A percentile compares a stretch with the other conserved stretches of the same genome.
Evolutionary conservation across 192 early-diverging fungal species (phyloP).

Genomic region (Coemansia reversa): DNA sequence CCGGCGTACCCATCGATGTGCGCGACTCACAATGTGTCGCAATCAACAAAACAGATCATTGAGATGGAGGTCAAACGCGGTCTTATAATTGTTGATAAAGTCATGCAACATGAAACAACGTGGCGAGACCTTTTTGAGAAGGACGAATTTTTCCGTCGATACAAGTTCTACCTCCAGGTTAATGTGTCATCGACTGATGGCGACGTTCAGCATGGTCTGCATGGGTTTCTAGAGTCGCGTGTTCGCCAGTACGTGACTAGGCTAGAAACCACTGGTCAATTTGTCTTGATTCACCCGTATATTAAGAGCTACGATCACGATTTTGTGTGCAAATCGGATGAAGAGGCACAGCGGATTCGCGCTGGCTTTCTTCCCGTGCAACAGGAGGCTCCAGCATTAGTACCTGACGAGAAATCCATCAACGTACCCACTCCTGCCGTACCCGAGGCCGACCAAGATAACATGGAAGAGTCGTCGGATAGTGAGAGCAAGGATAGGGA

Average conservation of each 20-base stretch:
- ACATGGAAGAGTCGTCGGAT: too few species aligned
- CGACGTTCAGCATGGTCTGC: constrained; percentile 77
- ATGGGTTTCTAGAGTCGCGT: constrained; percentile 88
- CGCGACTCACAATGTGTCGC: constrained; percentile 93
- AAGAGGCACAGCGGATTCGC: constrained; percentile 66
- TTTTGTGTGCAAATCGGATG: constrained; percentile 60
- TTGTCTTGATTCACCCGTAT: constrained; percentile 84
- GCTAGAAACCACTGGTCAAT: constrained; percentile 72
- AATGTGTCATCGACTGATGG: constrained; percentile 73
- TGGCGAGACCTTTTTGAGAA: constrained; percentile 91
- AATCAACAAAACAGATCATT: constrained; percentile 82
- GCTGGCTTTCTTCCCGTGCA: constrained; percentile 55
- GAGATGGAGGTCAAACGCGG: constrained; percentile 82
- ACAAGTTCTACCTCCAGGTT: constrained; percentile 88
- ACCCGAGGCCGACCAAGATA: constrained; percentile 4
- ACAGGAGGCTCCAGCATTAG: constrained; percentile 1
- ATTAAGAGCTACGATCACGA: constrained; percentile 82
- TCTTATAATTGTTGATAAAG: constrained; percentile 68
- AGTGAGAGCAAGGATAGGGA: not conserved
- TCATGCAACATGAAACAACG: constrained; percentile 68
- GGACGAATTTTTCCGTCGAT: constrained; percentile 81
- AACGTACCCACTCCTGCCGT: constrained; percentile 1
- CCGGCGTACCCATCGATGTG: constrained; percentile 99
- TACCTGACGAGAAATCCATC: not conserved
- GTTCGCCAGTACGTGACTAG: constrained; percentile 82